phyloP scores from a whole-genome alignment of 306 rosid species.

The Quercus variabilis region DNA sequence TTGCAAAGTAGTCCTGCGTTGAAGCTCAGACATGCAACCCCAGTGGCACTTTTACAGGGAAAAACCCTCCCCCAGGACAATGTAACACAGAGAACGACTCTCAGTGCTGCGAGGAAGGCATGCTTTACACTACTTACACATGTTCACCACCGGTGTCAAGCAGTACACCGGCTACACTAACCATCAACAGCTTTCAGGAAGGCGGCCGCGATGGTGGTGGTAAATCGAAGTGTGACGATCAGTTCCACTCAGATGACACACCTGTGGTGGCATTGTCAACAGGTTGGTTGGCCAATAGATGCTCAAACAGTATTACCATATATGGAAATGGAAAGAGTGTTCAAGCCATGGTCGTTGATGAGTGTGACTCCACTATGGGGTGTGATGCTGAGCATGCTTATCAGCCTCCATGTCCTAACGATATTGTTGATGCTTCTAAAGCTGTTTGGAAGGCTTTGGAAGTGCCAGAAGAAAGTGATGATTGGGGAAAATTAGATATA shows the following conservation, averaged over 20 bases:
- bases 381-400: slow-evolving; percentile 42
- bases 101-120: slow-evolving; percentile 2
- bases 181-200: slow-evolving; percentile 37
- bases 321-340: slow-evolving; percentile 42
- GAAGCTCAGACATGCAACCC: neutral
- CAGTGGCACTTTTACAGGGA: neutral
- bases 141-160: slow-evolving; percentile 30
- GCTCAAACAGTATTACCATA: slow-evolving; percentile 29
- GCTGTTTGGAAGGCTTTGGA: slow-evolving; percentile 49
- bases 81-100: neutral
- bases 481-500: slow-evolving; percentile 17
- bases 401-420: slow-evolving; percentile 35
- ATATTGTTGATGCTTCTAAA: slow-evolving; percentile 40
- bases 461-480: slow-evolving; percentile 10
- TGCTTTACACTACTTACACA: neutral
- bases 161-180: slow-evolving; percentile 33
- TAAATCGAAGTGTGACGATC: slow-evolving; percentile 17
- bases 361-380: slow-evolving; percentile 56
- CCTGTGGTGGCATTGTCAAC: slow-evolving; percentile 42
- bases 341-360: slow-evolving; percentile 55
- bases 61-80: neutral
- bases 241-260: neutral
- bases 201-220: slow-evolving; percentile 25
- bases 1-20: no score
- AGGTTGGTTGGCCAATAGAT: slow-evolving; percentile 42